Evolutionary conservation across 2,329 filamentous ascomycete species (phyloP), one percentile per base, ranked within the genome.

Genomic region (Aspergillus glaucus): DNA sequence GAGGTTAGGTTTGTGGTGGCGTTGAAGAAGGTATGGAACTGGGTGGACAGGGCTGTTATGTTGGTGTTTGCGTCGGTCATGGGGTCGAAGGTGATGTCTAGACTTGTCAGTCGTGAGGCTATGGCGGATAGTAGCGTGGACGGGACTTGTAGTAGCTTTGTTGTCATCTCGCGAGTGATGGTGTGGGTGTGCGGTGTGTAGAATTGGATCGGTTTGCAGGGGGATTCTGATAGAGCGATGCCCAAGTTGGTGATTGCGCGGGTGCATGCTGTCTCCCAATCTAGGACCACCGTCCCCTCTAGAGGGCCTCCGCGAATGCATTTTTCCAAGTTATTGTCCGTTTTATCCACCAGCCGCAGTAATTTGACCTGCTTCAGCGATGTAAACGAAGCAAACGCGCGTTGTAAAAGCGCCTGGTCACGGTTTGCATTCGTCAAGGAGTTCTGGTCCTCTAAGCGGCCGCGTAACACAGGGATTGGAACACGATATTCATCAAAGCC

Each of bases 291-390:
- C 14, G 76, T 66, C 17, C 73, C 66, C 48, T 69, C 71, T 32
- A 64, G 59, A 41, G 74, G 70, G 49, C 75, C 71, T 43, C 73
- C 66, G 43, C 72, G 70, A 41, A 83, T 71, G 54, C 77, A 79
- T 14, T 73, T 68, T 42, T 79, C 68, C 12, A 84, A 70, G 19
- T 73, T 66, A 43, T 75, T 74, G 57, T 85, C 82, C 50, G 79
- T 73, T 50, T 76, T 70, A 51, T 85, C 81, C 54, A 81, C 78
- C 10, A 85, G 68, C 5, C 80, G 77, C 22, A 86, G 74, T 12
- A 87, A 75, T 52, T 85, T 81, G 45, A 86, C 75, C 59, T 85
- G 79, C 57, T 84, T 79, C 9, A 87, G 72, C 24, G 75, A 75
- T 2, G 74, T 77, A 58, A 86, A 86, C 1, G 77, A 76, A 30